Conservation (phyloP, 2,329 filamentous ascomycete species). For the Alternaria triticina region DNA sequence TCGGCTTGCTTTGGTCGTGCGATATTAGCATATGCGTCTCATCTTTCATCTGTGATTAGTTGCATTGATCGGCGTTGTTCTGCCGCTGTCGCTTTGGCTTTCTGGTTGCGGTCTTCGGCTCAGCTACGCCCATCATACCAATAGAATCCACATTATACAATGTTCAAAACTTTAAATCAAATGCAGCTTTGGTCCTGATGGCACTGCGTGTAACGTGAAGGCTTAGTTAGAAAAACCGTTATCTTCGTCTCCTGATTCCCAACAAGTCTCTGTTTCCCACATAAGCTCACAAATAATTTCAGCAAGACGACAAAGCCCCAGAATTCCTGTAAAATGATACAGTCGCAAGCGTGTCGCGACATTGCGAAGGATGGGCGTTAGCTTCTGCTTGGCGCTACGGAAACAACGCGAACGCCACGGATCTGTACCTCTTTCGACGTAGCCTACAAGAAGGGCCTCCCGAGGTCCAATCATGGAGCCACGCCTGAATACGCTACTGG, state of each 20-base stretch:
- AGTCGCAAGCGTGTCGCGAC: not conserved
- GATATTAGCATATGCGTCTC: constrained; percentile 4
- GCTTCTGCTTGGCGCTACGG: constrained; percentile 10
- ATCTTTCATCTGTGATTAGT: not conserved
- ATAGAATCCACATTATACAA: constrained; percentile 5
- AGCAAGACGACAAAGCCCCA: not conserved
- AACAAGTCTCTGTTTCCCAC: too few species aligned
- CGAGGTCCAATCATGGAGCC: constrained; percentile 18
- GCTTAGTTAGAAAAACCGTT: not conserved
- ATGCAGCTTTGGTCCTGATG: not conserved
- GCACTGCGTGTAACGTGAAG: not conserved
- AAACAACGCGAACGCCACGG: constrained; percentile 6
- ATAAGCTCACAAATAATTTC: not conserved
- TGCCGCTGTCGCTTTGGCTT: constrained; percentile 7
- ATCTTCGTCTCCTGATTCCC: too few species aligned
- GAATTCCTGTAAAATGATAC: not conserved
- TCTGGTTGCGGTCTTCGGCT: not conserved
- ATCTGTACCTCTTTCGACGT: constrained; percentile 10
- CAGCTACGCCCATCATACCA: not conserved
- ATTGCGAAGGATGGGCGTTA: not conserved
- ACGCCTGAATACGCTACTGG: constrained; percentile 10
- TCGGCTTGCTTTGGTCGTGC: constrained; percentile 1
- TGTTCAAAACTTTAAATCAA: not conserved
- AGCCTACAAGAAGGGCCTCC: constrained; percentile 5
- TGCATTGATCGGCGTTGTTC: constrained; percentile 11